Base-by-base conservation (phyloP, 768 basidiomycete genomes). In the Psilocybe tampanensis region DNA sequence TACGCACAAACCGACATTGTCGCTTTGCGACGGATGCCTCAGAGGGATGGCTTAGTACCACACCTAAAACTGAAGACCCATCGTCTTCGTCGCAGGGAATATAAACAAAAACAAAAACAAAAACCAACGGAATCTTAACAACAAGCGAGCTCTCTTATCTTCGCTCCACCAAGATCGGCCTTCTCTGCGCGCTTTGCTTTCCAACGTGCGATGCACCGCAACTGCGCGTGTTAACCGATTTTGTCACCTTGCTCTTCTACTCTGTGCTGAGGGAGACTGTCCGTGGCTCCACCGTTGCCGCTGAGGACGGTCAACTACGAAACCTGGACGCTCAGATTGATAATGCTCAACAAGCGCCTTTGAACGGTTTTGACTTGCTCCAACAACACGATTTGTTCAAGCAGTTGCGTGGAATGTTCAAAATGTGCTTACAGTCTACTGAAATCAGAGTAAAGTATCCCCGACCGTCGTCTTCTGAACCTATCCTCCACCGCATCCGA, bases 161-260 rank as follows among this genome's bases (percentile, higher is more conserved):
- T 29, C 63, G 52, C 18, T 56, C 71, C 9, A 64, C 63, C 19
- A 76, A 76, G 62, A 59, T 70, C 19, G 85, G 84, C 0, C 70
- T 89, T 21, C 74, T 86, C 24, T 84, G 83, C 1, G 75, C 84
- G 1, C 74, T 86, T 1, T 86, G 84, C 62, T 81, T 83, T 61
- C 86, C 88, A 8, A 77, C 71, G 2, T 82, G 80, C 60, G 86
- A 87, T 62, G 69, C 72, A 8, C 70, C 83, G 0, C 87, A 88
- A 65, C 70, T 89, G 21, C 71, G 75, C 29, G 71, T 85, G 33
- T 69, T 82, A 48, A 74, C 78, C 29, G 82, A 86, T 58, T 77
- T 86, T 44, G 62, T 82, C 54, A 75, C 76, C 39, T 59, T 81
- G 49, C 52, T 84, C 44, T 60, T 79, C 19, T 65, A 76, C 55